Evolutionary conservation across 169 alveolate genomes (phyloP), one percentile per base, ranked within the genome.

Genomic region (Sarcocystis neurona): DNA sequence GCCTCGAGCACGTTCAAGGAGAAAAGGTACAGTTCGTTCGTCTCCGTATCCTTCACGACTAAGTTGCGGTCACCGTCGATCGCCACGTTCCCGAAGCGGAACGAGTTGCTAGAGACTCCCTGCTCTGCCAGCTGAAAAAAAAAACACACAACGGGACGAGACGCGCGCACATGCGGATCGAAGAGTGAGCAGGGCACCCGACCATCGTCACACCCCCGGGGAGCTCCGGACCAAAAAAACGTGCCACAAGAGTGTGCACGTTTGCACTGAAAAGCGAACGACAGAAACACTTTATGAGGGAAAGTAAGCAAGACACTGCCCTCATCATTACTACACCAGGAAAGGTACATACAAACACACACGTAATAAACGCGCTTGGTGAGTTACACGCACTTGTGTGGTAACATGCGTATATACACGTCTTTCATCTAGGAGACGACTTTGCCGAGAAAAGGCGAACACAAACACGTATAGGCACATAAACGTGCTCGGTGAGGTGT

Each of bases 81-180:
- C 47, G 94, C 91, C 79, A 93, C 93, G 72, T 89, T 91, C 20
- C 94, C 96, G 75, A 93, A 88, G 78, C 94, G 93, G 89, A 90
- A 88, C 18, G 93, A 91, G 78, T 87, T 93, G 75, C 89, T 79
- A 43, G 90, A 89, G 79, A 91, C 90, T 44, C 91, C 93, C 84
- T 85, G 88, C 56, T 85, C 78, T 30, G 80, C 89, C 87, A 94
- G 93, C 91, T 91, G 89, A 50, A 32, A 0, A 2, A 0, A 58
- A 39, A 58, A n/a, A 10, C n/a, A n/a, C n/a, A n/a, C n/a, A n/a
- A n/a, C n/a, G n/a, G n/a, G n/a, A n/a, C n/a, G n/a, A n/a, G n/a
- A n/a, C n/a, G n/a, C n/a, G n/a, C 27, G 12, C 75, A 63, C 10
- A 23, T n/a, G 37, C 27, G 10, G 37, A 6, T 5, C 12, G n/a